Percentiles rank a stretch among this genome's conserved stretches.
Evolutionary conservation across 2,329 filamentous ascomycete species (phyloP).

Genomic region (Trichoderma koningii): DNA sequence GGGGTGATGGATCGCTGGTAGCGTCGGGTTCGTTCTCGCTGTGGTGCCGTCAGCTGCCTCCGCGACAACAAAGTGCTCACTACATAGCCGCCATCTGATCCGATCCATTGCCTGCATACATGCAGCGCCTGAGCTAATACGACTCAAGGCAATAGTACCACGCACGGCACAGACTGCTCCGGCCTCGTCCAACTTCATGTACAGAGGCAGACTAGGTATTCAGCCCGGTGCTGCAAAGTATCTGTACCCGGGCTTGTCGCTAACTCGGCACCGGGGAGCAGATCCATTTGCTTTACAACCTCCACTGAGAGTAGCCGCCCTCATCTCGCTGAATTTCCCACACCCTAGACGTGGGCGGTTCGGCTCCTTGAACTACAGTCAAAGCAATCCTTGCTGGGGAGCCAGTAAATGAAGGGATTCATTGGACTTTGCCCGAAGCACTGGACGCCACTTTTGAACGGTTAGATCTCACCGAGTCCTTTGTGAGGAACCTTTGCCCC

Average conservation of each 20-base stretch:
- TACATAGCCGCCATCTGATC: not conserved
- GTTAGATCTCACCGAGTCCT: conserved; percentile 7
- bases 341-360: conserved; percentile 17
- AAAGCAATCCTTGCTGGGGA: conserved; percentile 18
- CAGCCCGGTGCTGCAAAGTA: conserved; percentile 3
- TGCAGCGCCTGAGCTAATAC: not conserved
- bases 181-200: not conserved
- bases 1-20: not conserved
- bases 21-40: not conserved
- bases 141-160: not conserved
- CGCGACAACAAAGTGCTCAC: conserved; percentile 14
- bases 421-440: conserved; percentile 8
- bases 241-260: not conserved
- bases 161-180: no score
- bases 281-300: conserved; percentile 16
- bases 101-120: conserved; percentile 22
- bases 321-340: conserved; percentile 27
- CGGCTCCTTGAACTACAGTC: conserved; percentile 19
- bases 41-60: conserved; percentile 21
- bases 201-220: not conserved
- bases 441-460: conserved; percentile 5
- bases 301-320: conserved; percentile 17
- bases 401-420: conserved; percentile 20
- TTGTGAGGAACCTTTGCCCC: conserved; percentile 13
- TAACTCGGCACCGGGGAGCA: not conserved